phyloP scores from a whole-genome alignment of 2,329 filamentous ascomycete genomes.

The Fusarium torreyae region DNA sequence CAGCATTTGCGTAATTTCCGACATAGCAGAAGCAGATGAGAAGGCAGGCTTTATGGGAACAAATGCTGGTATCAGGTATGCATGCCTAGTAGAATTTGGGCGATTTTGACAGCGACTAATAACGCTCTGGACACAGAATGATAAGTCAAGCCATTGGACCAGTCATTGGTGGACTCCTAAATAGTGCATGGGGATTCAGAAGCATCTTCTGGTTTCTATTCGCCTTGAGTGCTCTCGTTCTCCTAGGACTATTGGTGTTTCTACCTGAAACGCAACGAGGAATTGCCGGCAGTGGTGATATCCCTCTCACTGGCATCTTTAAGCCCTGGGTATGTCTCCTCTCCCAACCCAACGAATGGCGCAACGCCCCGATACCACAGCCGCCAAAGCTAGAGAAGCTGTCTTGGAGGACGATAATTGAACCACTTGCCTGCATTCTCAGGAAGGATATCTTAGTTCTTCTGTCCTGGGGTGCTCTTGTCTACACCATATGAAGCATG shows the following conservation, averaged over 20 bases:
- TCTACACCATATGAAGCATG: slow-evolving; percentile 63
- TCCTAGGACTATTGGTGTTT: slow-evolving; percentile 9
- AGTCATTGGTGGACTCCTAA: slow-evolving; percentile 52
- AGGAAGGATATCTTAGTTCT: slow-evolving; percentile 62
- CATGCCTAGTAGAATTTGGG: not conserved
- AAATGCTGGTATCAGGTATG: slow-evolving; percentile 20
- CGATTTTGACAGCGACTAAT: not conserved
- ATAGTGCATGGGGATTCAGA: slow-evolving; percentile 50
- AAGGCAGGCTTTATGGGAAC: slow-evolving; percentile 44
- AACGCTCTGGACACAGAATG: slow-evolving; percentile 15
- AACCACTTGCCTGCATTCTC: slow-evolving; percentile 9
- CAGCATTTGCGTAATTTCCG: slow-evolving; percentile 44
- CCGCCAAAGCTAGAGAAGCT: not conserved
- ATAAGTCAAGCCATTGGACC: slow-evolving; percentile 51
- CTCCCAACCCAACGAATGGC: not conserved
- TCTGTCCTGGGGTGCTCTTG: slow-evolving; percentile 58
- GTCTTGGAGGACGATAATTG: not conserved
- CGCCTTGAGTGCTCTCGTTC: slow-evolving; percentile 35
- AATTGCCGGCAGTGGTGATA: not conserved
- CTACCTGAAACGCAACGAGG: slow-evolving; percentile 2
- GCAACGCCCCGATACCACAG: not conserved
- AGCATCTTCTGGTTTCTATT: slow-evolving; percentile 53
- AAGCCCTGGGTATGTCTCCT: slow-evolving; percentile 9
- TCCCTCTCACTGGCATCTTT: not conserved
- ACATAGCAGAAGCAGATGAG: slow-evolving; percentile 40